These are phyloP conservation scores for Xylaria sp. DNA, from an alignment of 2,329 filamentous ascomycete genomes.

Conservation along the genomic window DNA sequence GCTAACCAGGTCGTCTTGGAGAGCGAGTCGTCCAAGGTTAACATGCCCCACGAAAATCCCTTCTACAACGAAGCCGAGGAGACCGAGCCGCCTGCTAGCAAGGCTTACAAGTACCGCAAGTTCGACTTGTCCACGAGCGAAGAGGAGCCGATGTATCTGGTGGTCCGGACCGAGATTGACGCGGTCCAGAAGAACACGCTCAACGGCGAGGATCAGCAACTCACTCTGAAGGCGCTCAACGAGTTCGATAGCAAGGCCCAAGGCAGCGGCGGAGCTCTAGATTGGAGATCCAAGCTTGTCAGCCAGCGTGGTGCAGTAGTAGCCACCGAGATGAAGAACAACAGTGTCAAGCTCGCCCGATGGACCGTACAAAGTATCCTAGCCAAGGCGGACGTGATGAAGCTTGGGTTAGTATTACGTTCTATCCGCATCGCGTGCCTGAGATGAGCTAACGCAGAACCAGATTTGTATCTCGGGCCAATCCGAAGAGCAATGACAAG, in stretches of 20 bases:
- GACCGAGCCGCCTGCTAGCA: conserved; percentile 91
- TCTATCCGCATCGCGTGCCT: conserved; percentile 5
- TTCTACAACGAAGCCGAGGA: conserved; percentile 97
- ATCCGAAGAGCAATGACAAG: conserved; percentile 91
- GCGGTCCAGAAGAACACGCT: conserved; percentile 95
- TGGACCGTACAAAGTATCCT: conserved; percentile 98
- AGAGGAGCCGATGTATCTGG: conserved; percentile 90
- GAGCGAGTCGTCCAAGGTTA: conserved; percentile 79
- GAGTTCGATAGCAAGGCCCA: conserved; percentile 99
- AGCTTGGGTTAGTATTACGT: conserved; percentile 78
- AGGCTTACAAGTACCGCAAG: conserved; percentile 97
- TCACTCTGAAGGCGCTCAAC: conserved; percentile 96
- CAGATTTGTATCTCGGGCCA: conserved; percentile 93
- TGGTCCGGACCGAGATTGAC: conserved; percentile 95
- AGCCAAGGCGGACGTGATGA: conserved; percentile 97
- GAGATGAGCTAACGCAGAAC: conserved; percentile 28
- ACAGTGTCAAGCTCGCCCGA: conserved; percentile 96
- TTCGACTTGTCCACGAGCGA: conserved; percentile 97
- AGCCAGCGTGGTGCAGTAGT: conserved; percentile 96
- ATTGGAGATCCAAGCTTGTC: conserved; percentile 96
- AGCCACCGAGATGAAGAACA: conserved; percentile 99
- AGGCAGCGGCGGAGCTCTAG: conserved; percentile 91
- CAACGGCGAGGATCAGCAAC: conserved; percentile 88
- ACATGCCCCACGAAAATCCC: conserved; percentile 90
- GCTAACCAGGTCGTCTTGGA: conserved; percentile 94